phyloP scores from a whole-genome alignment of 768 basidiomycete species.

The button mushroom (Agaricus bisporus) region DNA sequence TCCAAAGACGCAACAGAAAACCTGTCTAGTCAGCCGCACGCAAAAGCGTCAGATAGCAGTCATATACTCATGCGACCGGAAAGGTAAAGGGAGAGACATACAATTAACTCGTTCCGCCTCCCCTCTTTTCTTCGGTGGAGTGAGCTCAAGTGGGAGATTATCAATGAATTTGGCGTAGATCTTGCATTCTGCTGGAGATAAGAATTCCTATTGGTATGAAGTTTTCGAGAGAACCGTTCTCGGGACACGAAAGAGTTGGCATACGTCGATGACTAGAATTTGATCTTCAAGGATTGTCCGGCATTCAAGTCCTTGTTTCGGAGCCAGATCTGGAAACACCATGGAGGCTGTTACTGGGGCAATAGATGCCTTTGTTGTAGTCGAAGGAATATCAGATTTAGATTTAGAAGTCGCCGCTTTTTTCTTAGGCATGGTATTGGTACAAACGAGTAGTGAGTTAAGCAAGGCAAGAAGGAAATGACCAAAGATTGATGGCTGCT shows the following conservation, averaged over 20 bases:
- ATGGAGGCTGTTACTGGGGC: constrained; percentile 8
- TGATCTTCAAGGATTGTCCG: constrained; percentile 54
- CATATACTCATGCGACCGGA: not conserved
- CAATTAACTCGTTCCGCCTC: constrained; percentile 70
- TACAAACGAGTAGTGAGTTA: not conserved
- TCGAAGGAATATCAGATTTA: not conserved
- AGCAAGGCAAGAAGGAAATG: not conserved
- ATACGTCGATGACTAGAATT: constrained; percentile 54
- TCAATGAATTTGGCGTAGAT: constrained; percentile 55
- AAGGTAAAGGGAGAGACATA: constrained; percentile 24
- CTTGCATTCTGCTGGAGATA: constrained; percentile 59
- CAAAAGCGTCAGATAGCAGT: not conserved
- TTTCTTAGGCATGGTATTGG: constrained; percentile 20
- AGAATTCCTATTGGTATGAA: constrained; percentile 35
- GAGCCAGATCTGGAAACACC: constrained; percentile 37
- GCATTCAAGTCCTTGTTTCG: constrained; percentile 41
- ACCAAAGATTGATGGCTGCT: no score
- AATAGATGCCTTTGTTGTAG: not conserved
- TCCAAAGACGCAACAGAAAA: constrained; percentile 50
- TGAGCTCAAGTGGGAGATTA: constrained; percentile 51
- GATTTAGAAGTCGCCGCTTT: constrained; percentile 10
- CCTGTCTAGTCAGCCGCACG: constrained; percentile 36
- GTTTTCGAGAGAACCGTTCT: not conserved
- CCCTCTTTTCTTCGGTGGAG: constrained; percentile 65
- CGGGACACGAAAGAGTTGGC: constrained; percentile 15